Evolutionary conservation across 1,139 yeast genomes (phyloP), one percentile per base, ranked within the genome.

Genomic region (Saccharomyces pastorianus): DNA sequence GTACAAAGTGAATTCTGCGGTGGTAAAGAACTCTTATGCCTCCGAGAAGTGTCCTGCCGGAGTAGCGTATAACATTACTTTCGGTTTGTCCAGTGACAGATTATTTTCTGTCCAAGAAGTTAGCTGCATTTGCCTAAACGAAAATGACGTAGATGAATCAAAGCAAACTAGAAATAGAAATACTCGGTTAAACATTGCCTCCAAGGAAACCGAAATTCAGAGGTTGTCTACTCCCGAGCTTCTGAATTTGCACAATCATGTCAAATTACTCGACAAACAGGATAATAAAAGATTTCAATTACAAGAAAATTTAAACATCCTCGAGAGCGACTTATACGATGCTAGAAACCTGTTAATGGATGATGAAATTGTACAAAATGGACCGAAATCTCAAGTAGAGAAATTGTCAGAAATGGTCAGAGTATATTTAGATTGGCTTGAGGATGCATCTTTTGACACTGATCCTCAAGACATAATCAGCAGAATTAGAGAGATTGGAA

Each of bases 401-500:
- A 65, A 66, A 8, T 73, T 79, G 4, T 60, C 75, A 1, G 65
- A 67, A 0, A 46, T 70, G 2, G 77, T 85, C 2, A 59, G 73
- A 31, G 84, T 81, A 27, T 72, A 77, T 26, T 71, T 86, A 52
- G 95, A 86, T 58, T 88, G 96, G 96, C 73, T 89, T 42, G 96
- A 88, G 54, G 83, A 80, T 60, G 91, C 84, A 25, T 79, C 88
- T 53, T 87, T 82, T 54, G 75, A 73, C 31, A 79, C 88, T 1
- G 59, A 76, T 1, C 56, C 76, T 46, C 73, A 73, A 55, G 64
- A 67, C 50, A 63, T 74, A 41, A 68, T 70, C 27, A 61, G 64
- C 7, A 76, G 64, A 57, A 63, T 69, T 11, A 64, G 64, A 1
- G 67, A 64, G 7, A 61, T 77, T 9, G 62, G 68, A 14, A 58